Evolutionary conservation across 805 yeast genomes (phyloP).

Genomic region (Ogataea kodamae): DNA sequence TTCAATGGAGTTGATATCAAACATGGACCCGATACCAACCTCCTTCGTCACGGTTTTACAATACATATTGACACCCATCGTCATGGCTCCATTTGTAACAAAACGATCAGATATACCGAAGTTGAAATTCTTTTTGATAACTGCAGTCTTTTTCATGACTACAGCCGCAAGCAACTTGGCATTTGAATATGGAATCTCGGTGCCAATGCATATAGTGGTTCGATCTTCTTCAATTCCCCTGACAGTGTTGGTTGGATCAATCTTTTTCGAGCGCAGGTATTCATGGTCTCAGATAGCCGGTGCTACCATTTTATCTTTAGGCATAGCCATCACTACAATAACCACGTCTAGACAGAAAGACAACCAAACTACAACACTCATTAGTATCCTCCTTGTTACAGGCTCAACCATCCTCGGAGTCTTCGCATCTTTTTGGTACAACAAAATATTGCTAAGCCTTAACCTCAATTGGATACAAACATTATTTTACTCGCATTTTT

Average conservation of each 20-base stretch:
- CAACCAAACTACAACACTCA: neutral
- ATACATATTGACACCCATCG: slow-evolving; percentile 49
- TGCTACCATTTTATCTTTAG: slow-evolving; percentile 49
- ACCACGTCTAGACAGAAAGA: slow-evolving; percentile 4
- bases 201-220: slow-evolving; percentile 65
- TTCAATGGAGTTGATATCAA: slow-evolving; percentile 54
- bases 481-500: slow-evolving; percentile 56
- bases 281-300: slow-evolving; percentile 44
- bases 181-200: slow-evolving; percentile 52
- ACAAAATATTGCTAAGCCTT: slow-evolving; percentile 44
- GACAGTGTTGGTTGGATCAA: slow-evolving; percentile 54
- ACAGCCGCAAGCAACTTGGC: slow-evolving; percentile 57
- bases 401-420: slow-evolving; percentile 51
- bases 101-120: slow-evolving; percentile 38
- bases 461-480: slow-evolving; percentile 61
- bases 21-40: slow-evolving; percentile 37
- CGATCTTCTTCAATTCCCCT: slow-evolving; percentile 62
- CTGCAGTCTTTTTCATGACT: slow-evolving; percentile 47
- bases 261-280: slow-evolving; percentile 45
- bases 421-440: slow-evolving; percentile 56
- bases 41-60: slow-evolving; percentile 56
- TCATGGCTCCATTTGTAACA: slow-evolving; percentile 37
- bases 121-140: slow-evolving; percentile 42
- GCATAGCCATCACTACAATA: slow-evolving; percentile 45
- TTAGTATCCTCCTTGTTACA: slow-evolving; percentile 40